Evolutionary conservation across 345 rosid species (phyloP), one percentile per base, ranked within the genome.

Genomic region (Clausena lansium): DNA sequence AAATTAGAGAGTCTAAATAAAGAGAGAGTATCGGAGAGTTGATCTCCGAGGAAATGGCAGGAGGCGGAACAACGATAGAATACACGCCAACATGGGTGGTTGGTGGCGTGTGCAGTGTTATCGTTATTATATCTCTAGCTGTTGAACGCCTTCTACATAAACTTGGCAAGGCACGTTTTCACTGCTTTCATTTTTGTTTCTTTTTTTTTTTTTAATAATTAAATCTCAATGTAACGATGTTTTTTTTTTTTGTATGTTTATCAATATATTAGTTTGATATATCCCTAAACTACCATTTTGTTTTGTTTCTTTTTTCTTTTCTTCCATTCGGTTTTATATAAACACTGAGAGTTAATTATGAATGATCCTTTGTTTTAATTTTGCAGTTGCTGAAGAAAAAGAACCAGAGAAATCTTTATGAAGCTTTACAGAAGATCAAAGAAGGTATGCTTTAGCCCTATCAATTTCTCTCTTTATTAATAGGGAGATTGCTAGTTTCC

Each of bases 371-470:
- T 13, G n/a, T 67, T 71, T 39, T 32, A 71, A 14, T 55, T 57
- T 75, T 77, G 83, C 84, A 91, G 94, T 76, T 82, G 32, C 73
- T 91, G 64, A 89, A 89, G 90, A 84, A 77, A 45, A 91, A 88
- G 14, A 20, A 86, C 15, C 97, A 91, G 83, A 93, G 83, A 65
- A 90, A 94, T 17, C 90, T 93, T 22, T 89, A 68, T 1, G 92
- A 93, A 60, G 98, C 98, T 67, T 79, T 95, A 61, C 94, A 84
- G 69, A 95, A 95, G 76, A 77, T 95, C 87, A 93, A 95, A 91
- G 98, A 91, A 91, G 98, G 98, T 89, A 27, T 61, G 9, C 30
- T 9, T 24, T 6, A 22, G 14, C 13, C 50, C 50, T 41, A 10
- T 15, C 50, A 41, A 41, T 41, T 41, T 10, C 15, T 41, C 47